A percentile compares a stretch with the other conserved stretches of the same genome.
Evolutionary conservation across 2,329 filamentous ascomycete species (phyloP).

Genomic region (Byssochlamys sp.): DNA sequence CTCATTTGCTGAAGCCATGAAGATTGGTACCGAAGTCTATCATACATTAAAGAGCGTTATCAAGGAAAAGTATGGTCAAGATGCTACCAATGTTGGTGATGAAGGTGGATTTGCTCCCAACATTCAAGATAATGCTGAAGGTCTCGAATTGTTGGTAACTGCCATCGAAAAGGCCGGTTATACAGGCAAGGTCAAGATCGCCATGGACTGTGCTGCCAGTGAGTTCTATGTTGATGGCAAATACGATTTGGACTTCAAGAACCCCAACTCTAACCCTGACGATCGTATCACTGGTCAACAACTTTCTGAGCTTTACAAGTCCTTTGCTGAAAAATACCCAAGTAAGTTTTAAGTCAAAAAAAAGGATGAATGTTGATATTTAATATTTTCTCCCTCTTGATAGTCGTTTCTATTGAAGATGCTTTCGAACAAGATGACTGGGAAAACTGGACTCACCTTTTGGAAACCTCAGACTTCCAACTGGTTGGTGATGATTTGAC

Average conservation of each 20-base stretch:
- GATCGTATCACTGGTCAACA: constrained; percentile 99
- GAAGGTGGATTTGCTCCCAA: constrained; percentile 99
- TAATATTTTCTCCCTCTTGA: too few species aligned
- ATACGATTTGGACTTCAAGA: constrained; percentile 99
- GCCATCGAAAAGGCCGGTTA: constrained; percentile 93
- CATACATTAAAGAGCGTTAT: constrained; percentile 91
- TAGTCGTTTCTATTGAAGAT: constrained; percentile 97
- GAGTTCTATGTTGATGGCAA: constrained; percentile 99
- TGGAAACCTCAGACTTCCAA: constrained; percentile 97
- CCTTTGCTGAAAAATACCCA: constrained; percentile 85
- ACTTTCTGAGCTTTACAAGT: constrained; percentile 82
- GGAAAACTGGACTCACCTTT: constrained; percentile 99
- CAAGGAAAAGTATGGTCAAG: constrained; percentile 99
- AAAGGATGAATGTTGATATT: too few species aligned
- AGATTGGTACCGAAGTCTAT: constrained; percentile 96
- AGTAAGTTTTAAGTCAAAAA: too few species aligned
- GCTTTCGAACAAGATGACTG: constrained; percentile 99
- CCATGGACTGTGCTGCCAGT: constrained; percentile 97
- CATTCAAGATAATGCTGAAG: constrained; percentile 94
- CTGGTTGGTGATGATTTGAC: constrained; percentile 97
- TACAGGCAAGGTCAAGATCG: constrained; percentile 91
- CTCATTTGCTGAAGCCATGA: too few species aligned
- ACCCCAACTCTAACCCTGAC: constrained; percentile 85
- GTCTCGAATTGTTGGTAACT: constrained; percentile 86
- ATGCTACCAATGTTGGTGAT: constrained; percentile 95